Percentiles rank a stretch among this genome's conserved stretches.
Evolutionary conservation across 345 rosid genomes (phyloP).

Genomic region (Populus nigra): DNA sequence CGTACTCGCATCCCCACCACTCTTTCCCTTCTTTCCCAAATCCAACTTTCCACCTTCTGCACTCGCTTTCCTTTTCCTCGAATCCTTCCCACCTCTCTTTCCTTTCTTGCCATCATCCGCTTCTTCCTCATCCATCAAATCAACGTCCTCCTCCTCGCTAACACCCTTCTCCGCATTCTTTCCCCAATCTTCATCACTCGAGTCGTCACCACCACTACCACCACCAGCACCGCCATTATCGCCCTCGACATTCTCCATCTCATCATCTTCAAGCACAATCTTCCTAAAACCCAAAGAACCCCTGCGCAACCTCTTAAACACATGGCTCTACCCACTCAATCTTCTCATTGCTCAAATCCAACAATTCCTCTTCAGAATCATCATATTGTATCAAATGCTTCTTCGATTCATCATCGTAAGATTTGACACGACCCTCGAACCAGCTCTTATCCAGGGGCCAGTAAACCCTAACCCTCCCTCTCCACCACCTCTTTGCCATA

Average conservation of each 20-base stretch:
- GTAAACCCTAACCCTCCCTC: conserved; percentile 67
- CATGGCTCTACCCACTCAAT: conserved; percentile 66
- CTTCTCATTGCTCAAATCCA: conserved; percentile 85
- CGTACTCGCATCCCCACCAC: conserved; percentile 20
- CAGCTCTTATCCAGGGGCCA: conserved; percentile 92
- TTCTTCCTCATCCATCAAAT: conserved; percentile 58
- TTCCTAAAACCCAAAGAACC: conserved; percentile 48
- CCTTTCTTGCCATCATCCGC: conserved; percentile 30
- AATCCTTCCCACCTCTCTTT: conserved; percentile 27
- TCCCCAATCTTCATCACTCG: conserved; percentile 84
- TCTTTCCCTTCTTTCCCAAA: conserved; percentile 51
- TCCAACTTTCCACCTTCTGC: conserved; percentile 31
- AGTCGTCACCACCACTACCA: conserved; percentile 47
- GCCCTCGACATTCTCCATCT: conserved; percentile 29
- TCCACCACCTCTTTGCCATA: conserved; percentile 61
- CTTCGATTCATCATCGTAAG: conserved; percentile 43
- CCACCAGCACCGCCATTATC: neutral
- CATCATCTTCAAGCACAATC: conserved; percentile 49
- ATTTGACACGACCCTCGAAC: conserved; percentile 73
- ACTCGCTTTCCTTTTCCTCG: conserved; percentile 46
- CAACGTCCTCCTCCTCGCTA: conserved; percentile 49
- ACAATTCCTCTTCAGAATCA: conserved; percentile 80
- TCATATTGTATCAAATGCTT: conserved; percentile 75
- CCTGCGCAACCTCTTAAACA: conserved; percentile 65
- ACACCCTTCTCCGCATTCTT: conserved; percentile 42